These are phyloP conservation scores for Haplosporangium gracile DNA, from an alignment of 192 early-diverging fungal genomes.

Conservation along the genomic window DNA sequence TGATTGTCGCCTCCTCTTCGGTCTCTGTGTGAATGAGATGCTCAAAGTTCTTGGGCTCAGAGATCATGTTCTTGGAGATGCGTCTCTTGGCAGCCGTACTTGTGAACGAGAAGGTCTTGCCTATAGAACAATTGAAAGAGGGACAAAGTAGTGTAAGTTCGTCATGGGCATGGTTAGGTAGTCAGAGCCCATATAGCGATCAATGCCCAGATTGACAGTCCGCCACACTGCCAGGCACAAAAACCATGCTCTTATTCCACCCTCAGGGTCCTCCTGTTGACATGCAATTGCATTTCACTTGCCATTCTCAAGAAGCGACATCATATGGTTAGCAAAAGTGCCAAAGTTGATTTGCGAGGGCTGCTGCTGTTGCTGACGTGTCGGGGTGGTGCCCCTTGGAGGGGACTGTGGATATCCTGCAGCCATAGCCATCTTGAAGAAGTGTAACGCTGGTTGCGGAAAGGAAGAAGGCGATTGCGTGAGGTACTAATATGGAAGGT, in stretches of 20 bases:
- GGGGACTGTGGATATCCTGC: conserved; percentile 42
- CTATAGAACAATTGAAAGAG: not conserved
- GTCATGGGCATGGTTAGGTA: no score
- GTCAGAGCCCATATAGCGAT: not conserved
- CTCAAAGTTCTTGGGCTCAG: conserved; percentile 56
- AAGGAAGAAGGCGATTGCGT: not conserved
- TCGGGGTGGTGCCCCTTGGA: conserved; percentile 16
- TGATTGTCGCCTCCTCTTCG: conserved; percentile 48
- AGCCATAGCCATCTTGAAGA: conserved; percentile 49
- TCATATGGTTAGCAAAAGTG: conserved; percentile 52
- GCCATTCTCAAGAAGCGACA: conserved; percentile 55
- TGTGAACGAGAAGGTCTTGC: conserved; percentile 49
- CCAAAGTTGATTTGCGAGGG: conserved; percentile 54
- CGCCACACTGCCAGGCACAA: not conserved
- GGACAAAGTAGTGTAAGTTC: not conserved
- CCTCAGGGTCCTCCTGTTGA: not conserved
- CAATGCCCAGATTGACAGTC: not conserved
- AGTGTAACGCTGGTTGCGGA: not conserved
- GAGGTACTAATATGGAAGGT: not conserved
- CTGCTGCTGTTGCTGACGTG: conserved; percentile 43
- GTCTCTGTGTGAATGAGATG: conserved; percentile 61
- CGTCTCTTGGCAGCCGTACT: conserved; percentile 42
- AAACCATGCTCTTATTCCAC: not conserved
- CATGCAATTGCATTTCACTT: conserved; percentile 24
- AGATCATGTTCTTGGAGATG: conserved; percentile 58